Conservation (phyloP, 495 filamentous ascomycete genomes). For the Xylaria grammica region DNA sequence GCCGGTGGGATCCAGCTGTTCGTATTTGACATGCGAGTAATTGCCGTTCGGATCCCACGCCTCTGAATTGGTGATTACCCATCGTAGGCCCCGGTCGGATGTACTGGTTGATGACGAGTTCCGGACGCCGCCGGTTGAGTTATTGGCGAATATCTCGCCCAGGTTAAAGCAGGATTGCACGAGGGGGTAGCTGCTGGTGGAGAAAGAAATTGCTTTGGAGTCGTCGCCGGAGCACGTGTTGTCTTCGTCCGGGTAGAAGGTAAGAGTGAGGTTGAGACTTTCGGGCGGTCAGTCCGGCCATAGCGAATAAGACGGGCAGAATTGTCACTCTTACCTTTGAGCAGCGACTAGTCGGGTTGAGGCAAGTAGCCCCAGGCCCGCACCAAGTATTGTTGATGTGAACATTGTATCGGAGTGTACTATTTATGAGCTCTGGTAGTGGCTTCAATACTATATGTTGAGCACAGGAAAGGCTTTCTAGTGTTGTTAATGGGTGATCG, state of each 20-base stretch:
- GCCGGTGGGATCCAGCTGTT: background rate
- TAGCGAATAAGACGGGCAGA: background rate
- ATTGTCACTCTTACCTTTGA: constrained; percentile 9
- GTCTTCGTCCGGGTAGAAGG: constrained; percentile 4
- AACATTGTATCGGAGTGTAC: constrained; percentile 2
- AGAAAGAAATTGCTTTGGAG: constrained; percentile 10
- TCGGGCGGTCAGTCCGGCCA: constrained; percentile 1
- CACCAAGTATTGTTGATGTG: constrained; percentile 3
- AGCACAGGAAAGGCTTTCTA: background rate
- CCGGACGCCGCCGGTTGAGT: constrained; percentile 1
- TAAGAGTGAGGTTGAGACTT: constrained; percentile 8
- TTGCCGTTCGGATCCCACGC: constrained; percentile 1
- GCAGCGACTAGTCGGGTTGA: constrained; percentile 8
- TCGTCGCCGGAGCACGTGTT: background rate
- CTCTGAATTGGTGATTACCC: constrained; percentile 1
- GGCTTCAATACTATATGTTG: background rate
- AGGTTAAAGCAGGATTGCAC: background rate
- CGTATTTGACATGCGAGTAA: constrained; percentile 13
- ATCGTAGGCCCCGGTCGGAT: background rate
- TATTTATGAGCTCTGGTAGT: background rate
- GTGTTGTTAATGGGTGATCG: background rate
- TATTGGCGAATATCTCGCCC: constrained; percentile 1
- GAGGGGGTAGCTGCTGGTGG: background rate
- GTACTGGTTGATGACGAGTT: background rate
- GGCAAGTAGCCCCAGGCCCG: constrained; percentile 5